A percentile compares a stretch with the other conserved stretches of the same genome.
Conservation (phyloP, 345 rosid genomes). For the Acer yangbiense region DNA sequence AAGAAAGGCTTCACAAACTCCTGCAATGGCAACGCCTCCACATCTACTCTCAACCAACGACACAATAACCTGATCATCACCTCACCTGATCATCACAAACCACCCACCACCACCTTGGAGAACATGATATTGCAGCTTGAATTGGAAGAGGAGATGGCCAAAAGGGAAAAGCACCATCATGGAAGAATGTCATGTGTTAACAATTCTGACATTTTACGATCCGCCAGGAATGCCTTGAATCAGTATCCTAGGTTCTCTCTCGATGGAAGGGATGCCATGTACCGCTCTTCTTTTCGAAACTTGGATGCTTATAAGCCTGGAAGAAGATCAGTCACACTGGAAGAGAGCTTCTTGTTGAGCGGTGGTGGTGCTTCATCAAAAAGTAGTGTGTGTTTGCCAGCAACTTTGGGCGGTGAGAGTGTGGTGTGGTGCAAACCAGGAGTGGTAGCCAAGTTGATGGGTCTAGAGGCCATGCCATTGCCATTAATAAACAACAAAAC, state of each 20-base stretch:
- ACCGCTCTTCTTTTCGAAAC: constrained; percentile 70
- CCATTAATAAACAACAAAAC: constrained; percentile 30
- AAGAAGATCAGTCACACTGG: constrained; percentile 41
- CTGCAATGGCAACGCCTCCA: constrained; percentile 66
- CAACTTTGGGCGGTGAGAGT: constrained; percentile 50
- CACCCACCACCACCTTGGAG: constrained; percentile 71
- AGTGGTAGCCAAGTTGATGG: constrained; percentile 92
- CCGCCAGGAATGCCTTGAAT: constrained; percentile 82
- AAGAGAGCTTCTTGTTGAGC: constrained; percentile 13
- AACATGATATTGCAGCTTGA: constrained; percentile 86
- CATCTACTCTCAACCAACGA: constrained; percentile 68
- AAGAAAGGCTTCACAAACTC: constrained; percentile 61
- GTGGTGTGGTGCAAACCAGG: constrained; percentile 93
- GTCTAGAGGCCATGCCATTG: constrained; percentile 80
- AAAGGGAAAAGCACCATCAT: constrained; percentile 36
- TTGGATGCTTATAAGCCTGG: constrained; percentile 16
- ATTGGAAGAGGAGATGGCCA: constrained; percentile 70
- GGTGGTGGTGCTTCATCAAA: background rate
- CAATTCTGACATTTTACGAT: constrained; percentile 74
- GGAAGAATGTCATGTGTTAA: constrained; percentile 77
- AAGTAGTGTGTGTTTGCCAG: constrained; percentile 25
- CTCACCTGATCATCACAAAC: background rate
- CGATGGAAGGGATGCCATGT: constrained; percentile 93
- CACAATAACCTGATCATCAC: background rate
- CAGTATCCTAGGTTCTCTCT: constrained; percentile 94